These are phyloP conservation scores for Chrysoporthe deuterocubensis DNA, from an alignment of 2,329 filamentous ascomycete species.

Conservation along the genomic window DNA sequence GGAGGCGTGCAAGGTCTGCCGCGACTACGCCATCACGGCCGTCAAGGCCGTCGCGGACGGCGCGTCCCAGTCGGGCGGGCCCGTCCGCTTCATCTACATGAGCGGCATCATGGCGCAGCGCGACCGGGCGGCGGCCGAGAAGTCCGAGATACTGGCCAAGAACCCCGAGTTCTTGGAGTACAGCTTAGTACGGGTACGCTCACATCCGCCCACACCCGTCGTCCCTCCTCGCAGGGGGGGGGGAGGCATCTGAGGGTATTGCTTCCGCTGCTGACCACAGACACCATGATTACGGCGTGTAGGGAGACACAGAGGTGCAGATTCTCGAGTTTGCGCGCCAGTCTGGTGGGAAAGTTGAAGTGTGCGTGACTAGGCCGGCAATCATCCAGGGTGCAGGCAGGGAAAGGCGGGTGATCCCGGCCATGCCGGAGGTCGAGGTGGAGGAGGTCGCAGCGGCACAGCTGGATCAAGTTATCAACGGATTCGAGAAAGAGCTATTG, in stretches of 20 bases:
- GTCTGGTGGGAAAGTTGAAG: constrained; percentile 42
- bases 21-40: constrained; percentile 32
- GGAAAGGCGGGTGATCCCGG: constrained; percentile 32
- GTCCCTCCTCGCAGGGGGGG: neutral
- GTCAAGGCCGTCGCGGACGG: constrained; percentile 32
- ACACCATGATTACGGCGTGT: neutral
- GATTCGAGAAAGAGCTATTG: constrained; percentile 52
- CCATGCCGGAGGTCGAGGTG: constrained; percentile 42
- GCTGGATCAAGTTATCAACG: constrained; percentile 48
- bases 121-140: constrained; percentile 45
- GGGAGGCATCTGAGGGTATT: neutral
- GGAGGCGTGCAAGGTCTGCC: constrained; percentile 34
- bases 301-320: constrained; percentile 52
- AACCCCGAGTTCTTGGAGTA: constrained; percentile 40
- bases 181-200: constrained; percentile 50
- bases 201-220: neutral
- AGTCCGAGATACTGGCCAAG: constrained; percentile 40
- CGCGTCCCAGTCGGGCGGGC: constrained; percentile 31
- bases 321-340: constrained; percentile 47
- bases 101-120: constrained; percentile 45
- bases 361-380: constrained; percentile 46
- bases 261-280: constrained; percentile 5
- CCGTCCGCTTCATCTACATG: constrained; percentile 38
- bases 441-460: constrained; percentile 46
- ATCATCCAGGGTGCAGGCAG: constrained; percentile 38